Conservation (phyloP, 179 eudicot species). For the Beta macrorhiza region DNA sequence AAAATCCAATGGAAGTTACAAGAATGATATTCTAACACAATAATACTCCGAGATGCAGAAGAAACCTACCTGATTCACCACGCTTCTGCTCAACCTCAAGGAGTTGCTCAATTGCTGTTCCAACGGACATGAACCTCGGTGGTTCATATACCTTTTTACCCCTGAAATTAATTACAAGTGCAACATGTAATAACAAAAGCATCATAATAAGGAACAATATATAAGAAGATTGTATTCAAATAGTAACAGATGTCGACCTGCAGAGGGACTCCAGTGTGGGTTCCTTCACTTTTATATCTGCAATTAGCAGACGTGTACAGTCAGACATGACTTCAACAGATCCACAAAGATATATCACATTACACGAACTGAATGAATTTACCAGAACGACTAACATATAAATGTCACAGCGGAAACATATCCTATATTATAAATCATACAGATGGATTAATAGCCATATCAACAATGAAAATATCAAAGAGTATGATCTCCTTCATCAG, state of each 20-base stretch:
- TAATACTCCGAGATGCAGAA: neutral
- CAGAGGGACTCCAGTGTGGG: conserved; percentile 82
- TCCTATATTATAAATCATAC: no score
- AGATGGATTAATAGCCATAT: no score
- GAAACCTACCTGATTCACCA: conserved; percentile 55
- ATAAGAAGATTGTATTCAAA: conserved; percentile 1
- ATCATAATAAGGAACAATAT: neutral
- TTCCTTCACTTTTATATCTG: conserved; percentile 95
- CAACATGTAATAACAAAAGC: neutral
- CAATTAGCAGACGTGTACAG: conserved; percentile 7
- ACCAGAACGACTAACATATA: no score
- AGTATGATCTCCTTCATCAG: no score
- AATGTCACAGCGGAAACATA: no score
- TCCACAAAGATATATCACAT: neutral
- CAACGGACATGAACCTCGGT: conserved; percentile 80
- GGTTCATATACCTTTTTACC: conserved; percentile 87
- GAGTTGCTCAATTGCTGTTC: conserved; percentile 82
- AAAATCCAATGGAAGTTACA: neutral
- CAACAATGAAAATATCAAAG: no score
- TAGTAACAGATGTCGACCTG: conserved; percentile 49
- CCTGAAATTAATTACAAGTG: conserved; percentile 38
- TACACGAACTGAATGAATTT: no score
- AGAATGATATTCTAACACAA: neutral
- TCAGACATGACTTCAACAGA: neutral
- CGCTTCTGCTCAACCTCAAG: conserved; percentile 74